Conservation (phyloP, 2,329 filamentous ascomycete species). For the Calonectria honghensis region DNA sequence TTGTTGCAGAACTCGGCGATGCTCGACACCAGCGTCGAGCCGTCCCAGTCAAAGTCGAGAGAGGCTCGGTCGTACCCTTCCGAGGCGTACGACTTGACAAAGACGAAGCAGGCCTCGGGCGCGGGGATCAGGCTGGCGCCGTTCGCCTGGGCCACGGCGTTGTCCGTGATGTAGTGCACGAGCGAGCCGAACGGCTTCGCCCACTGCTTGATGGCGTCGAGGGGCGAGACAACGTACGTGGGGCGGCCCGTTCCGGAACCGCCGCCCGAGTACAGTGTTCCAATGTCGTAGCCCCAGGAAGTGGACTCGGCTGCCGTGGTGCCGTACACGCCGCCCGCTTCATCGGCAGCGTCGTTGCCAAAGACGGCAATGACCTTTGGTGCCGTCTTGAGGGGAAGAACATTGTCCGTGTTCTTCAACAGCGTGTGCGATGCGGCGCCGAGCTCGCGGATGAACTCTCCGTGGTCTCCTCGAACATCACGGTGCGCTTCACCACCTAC, state of each 20-base stretch:
- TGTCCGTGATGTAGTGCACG: constrained; percentile 74
- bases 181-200: constrained; percentile 72
- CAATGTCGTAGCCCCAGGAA: constrained; percentile 62
- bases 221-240: constrained; percentile 79
- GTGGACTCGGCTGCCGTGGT: background rate
- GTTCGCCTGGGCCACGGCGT: constrained; percentile 70
- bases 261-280: constrained; percentile 81
- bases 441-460: constrained; percentile 72
- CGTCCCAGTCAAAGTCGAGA: constrained; percentile 73
- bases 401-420: constrained; percentile 79
- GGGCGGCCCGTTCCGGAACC: constrained; percentile 78
- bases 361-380: constrained; percentile 74
- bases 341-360: constrained; percentile 66
- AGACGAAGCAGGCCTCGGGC: constrained; percentile 79
- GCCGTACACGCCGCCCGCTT: constrained; percentile 3
- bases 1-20: constrained; percentile 67
- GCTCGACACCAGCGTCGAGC: constrained; percentile 74
- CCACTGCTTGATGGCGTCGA: constrained; percentile 77
- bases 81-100: constrained; percentile 79
- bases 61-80: constrained; percentile 74
- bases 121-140: constrained; percentile 75
- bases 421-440: constrained; percentile 76
- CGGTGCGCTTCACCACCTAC: constrained; percentile 67
- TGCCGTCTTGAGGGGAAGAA: constrained; percentile 72
- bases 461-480: constrained; percentile 71